Evolutionary conservation across 805 yeast genomes (phyloP), one percentile per base, ranked within the genome.

Genomic region (Peterozyma xylosa): DNA sequence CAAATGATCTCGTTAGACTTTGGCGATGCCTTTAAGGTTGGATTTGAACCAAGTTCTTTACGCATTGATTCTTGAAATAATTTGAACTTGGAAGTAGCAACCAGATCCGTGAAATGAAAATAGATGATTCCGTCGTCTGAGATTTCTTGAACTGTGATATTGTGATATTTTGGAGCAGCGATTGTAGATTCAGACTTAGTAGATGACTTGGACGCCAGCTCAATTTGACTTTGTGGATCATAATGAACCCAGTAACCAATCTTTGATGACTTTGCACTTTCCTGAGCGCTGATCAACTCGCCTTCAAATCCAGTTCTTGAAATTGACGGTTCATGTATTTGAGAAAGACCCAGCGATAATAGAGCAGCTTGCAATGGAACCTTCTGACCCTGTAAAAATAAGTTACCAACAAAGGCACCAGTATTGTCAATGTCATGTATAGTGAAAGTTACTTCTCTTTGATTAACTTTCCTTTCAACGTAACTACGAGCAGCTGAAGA

Each of bases 321-420:
- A 7, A 84, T 76, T 1, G 91, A 82, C 42, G 74, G 71, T 41
- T 75, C 86, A 54, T 86, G 91, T 11, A 78, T 62, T 50, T 74
- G 69, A 18, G 76, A 85, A 43, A 74, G 71, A 2, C 96, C 96
- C 42, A 74, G 73, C 30, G 69, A 68, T 46, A 84, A 66, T 42
- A 87, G 67, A 16, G 66, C 60, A 11, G 71, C 64, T 53, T 83
- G 90, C 49, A 78, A 69, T 17, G 87, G 89, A 30, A 58, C 52
- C 30, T 68, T 66, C 38, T 67, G 68, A 2, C 77, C 71, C 11
- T 73, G 74, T 10, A 77, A 54, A 56, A 66, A 83, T 42, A 86
- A 53, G 54, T 80, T 77, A 39, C 95, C 93, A 55, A 86, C 77
- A 55, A 88, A 88, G 0, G 85, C 86, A 46, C 96, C 96, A 45